A percentile compares a stretch with the other conserved stretches of the same genome.
Evolutionary conservation across 306 rosid species (phyloP).

Genomic region (Parietaria judaica): DNA sequence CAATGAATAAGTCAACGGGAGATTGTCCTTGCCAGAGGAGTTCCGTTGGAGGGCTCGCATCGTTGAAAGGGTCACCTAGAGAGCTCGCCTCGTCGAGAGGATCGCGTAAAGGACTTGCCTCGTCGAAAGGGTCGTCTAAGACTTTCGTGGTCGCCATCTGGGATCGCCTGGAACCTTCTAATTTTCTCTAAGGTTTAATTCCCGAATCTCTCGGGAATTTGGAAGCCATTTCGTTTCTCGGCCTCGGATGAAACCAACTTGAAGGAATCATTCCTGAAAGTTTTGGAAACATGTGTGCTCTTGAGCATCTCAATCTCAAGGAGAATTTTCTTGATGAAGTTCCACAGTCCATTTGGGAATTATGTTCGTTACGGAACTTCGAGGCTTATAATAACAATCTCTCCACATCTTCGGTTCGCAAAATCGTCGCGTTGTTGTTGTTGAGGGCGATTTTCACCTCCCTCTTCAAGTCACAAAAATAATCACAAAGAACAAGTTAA

Average conservation of each 20-base stretch:
- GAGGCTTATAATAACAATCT: background rate
- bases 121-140: too few relatives aligned
- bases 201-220: constrained; percentile 5
- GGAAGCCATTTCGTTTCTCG: background rate
- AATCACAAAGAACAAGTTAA: too few relatives aligned
- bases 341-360: constrained; percentile 3
- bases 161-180: too few relatives aligned
- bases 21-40: too few relatives aligned
- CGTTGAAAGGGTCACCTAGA: too few relatives aligned
- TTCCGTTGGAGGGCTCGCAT: too few relatives aligned
- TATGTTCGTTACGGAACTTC: background rate
- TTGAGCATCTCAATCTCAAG: background rate
- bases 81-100: too few relatives aligned
- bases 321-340: background rate
- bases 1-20: too few relatives aligned
- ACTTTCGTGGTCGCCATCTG: too few relatives aligned
- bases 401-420: background rate
- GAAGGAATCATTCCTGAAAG: constrained; percentile 3
- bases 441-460: too few relatives aligned
- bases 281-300: constrained; percentile 7
- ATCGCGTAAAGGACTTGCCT: too few relatives aligned
- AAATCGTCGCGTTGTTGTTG: background rate
- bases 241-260: background rate
- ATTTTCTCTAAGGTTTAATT: constrained; percentile 4
- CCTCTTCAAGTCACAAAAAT: too few relatives aligned